Evolutionary conservation across 208 protist genomes (phyloP).

Genomic region (Acanthamoeba lenticulata): DNA sequence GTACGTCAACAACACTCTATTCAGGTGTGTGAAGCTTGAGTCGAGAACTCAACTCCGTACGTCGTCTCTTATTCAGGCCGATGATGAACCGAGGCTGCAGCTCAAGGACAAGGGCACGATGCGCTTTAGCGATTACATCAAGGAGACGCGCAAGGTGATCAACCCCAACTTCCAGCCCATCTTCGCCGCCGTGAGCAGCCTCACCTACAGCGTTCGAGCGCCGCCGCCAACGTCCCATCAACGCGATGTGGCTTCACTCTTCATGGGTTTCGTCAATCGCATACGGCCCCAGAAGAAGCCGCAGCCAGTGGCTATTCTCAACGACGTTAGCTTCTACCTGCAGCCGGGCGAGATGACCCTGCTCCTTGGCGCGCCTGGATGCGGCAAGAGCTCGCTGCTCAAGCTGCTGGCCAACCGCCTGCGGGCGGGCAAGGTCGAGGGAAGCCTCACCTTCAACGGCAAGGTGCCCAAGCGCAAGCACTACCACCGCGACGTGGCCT

Average conservation of each 20-base stretch:
- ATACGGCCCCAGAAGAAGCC: not conserved
- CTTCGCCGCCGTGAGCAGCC: not conserved
- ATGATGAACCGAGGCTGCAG: not conserved
- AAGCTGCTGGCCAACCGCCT: constrained; percentile 64
- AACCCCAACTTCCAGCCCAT: constrained; percentile 45
- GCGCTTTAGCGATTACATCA: constrained; percentile 7
- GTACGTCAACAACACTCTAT: no score
- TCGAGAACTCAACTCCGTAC: no score
- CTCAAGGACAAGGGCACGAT: not conserved
- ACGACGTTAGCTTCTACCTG: constrained; percentile 65
- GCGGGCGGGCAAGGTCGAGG: not conserved
- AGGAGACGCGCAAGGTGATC: not conserved
- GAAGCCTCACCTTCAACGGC: constrained; percentile 61
- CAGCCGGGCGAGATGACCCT: constrained; percentile 65
- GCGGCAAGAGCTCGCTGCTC: constrained; percentile 53
- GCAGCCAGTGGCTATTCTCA: not conserved
- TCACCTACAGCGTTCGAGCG: not conserved
- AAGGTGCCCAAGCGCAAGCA: not conserved
- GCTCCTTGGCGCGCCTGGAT: constrained; percentile 47
- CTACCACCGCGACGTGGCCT: constrained; percentile 8
- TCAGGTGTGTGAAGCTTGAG: no score
- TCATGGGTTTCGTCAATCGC: not conserved
- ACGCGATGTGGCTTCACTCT: not conserved
- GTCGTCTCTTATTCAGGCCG: no score
- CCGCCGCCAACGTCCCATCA: not conserved